Conservation (phyloP, 345 rosid species). For the Eucalyptus microcorys region DNA sequence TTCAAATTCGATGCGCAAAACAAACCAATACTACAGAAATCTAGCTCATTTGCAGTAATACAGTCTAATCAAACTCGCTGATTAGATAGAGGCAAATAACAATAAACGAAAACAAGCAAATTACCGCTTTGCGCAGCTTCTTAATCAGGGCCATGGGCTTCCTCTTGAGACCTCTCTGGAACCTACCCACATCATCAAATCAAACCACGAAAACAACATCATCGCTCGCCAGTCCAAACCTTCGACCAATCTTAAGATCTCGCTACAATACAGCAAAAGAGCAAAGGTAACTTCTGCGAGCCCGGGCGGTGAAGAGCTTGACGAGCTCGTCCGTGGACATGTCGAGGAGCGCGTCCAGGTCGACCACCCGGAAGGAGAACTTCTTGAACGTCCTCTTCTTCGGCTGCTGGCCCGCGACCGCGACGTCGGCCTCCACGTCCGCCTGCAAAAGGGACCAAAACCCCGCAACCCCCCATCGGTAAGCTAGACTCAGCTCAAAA, state of each 20-base stretch:
- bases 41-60: neutral
- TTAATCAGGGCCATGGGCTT: conserved; percentile 85
- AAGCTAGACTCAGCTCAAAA: neutral
- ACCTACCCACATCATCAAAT: conserved; percentile 24
- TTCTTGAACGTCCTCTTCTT: conserved; percentile 57
- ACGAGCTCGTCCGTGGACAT: conserved; percentile 96
- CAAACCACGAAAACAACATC: neutral
- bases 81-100: neutral
- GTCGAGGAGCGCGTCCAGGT: conserved; percentile 62
- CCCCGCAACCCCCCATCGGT: neutral
- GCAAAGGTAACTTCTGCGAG: conserved; percentile 68
- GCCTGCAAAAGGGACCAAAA: conserved; percentile 6
- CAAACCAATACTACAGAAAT: neutral
- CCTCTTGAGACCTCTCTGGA: conserved; percentile 81
- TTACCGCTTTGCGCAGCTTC: conserved; percentile 82
- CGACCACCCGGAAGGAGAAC: conserved; percentile 46
- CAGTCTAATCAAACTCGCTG: neutral
- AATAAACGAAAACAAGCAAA: neutral
- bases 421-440: conserved; percentile 30
- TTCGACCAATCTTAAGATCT: neutral
- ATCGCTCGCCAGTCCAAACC: neutral
- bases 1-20: neutral
- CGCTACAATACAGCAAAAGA: neutral
- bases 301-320: conserved; percentile 81
- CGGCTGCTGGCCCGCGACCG: conserved; percentile 17